Evolutionary conservation across 2,329 filamentous ascomycete species (phyloP), one percentile per base, ranked within the genome.

Genomic region (Bipolaris zeicola): DNA sequence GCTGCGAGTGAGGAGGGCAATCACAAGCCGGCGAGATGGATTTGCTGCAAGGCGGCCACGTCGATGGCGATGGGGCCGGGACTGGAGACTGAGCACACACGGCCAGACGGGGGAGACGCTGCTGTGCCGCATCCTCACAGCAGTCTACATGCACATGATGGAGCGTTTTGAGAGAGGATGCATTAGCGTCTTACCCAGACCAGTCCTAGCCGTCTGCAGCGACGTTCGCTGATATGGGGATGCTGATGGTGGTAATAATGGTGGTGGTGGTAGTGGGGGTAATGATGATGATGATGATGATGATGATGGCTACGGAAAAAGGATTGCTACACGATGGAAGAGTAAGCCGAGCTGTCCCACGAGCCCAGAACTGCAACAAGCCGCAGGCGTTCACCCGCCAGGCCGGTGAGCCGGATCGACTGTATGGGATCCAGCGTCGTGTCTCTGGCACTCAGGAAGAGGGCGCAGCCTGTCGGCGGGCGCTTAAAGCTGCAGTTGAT

Each of bases 11-110:
- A 16, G 22, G 31, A 44, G 3, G 39, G 24, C 22, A 31, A 11
- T 48, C 22, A 44, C 36, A 24, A 11, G 26, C 26, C 20, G 28
- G 18, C 26, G 31, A 33, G 8, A 43, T 61, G 50, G 20, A 64
- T 66, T 68, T 64, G 69, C 60, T 63, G 60, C 58, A 56, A 61
- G 63, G 20, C 57, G 62, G 68, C 69, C 69, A 72, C 68, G 68
- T 71, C 64, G 61, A 61, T 55, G 48, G 26, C 31, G 42, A 56
- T 47, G 54, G 56, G 50, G 51, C 50, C 46, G 42, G 47, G 39
- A 52, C 51, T 49, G 58, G 45, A 60, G 53, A 57, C 39, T 24
- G 53, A 57, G 61, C 46, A 57, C 34, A 57, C 47, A 31, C 10
- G 28, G 28, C 28, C 28, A 31, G 28, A 45, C 61, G 64, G 60